Evolutionary conservation across 2,329 filamentous ascomycete genomes (phyloP).

Genomic region (Leptographium flavum): DNA sequence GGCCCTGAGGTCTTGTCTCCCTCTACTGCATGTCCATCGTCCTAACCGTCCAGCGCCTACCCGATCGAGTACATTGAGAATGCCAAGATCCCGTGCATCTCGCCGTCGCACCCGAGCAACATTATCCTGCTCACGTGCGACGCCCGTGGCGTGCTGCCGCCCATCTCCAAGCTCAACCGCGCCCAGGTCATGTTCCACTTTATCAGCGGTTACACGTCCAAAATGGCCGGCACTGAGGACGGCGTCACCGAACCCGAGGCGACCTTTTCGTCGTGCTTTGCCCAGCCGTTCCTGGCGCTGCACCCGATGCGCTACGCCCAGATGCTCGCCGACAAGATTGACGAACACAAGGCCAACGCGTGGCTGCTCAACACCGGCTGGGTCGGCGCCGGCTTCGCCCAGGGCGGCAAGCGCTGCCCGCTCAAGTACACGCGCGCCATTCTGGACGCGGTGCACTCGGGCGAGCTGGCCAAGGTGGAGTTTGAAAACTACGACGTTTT

Average conservation of each 20-base stretch:
- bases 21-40: no score
- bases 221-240: slow-evolving; percentile 99
- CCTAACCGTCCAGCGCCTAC: slow-evolving; percentile 70
- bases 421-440: slow-evolving; percentile 98
- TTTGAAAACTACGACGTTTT: slow-evolving; percentile 95
- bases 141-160: slow-evolving; percentile 89
- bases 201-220: slow-evolving; percentile 98
- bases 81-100: slow-evolving; percentile 95
- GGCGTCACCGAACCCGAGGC: slow-evolving; percentile 94
- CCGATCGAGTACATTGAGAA: slow-evolving; percentile 98
- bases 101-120: slow-evolving; percentile 79
- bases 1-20: slow-evolving; percentile 30
- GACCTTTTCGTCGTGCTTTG: slow-evolving; percentile 98
- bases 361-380: slow-evolving; percentile 98
- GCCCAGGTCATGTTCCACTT: slow-evolving; percentile 99
- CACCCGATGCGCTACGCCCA: slow-evolving; percentile 98
- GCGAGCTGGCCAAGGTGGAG: slow-evolving; percentile 82
- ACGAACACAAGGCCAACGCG: slow-evolving; percentile 85
- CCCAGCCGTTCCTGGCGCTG: slow-evolving; percentile 94
- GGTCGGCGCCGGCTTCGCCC: slow-evolving; percentile 82
- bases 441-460: slow-evolving; percentile 93
- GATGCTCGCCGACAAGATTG: slow-evolving; percentile 98
- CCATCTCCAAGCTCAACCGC: slow-evolving; percentile 90
- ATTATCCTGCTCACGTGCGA: slow-evolving; percentile 98
- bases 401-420: slow-evolving; percentile 91